Conservation (phyloP, 2,329 filamentous ascomycete species). For the Clarireedia hainanense region DNA sequence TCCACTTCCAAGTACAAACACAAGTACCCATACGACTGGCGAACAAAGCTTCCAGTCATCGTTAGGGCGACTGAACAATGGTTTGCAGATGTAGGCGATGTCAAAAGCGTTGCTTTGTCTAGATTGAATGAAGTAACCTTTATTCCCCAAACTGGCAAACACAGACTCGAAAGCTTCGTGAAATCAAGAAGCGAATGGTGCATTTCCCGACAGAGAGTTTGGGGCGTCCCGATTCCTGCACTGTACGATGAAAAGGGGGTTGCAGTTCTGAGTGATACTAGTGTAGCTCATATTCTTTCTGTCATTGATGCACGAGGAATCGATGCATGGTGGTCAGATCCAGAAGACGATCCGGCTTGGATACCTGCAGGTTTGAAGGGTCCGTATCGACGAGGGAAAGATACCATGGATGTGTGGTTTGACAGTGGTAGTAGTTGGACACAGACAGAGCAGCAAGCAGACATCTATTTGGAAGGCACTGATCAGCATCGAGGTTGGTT, state of each 20-base stretch:
- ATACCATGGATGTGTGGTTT: conserved; percentile 99
- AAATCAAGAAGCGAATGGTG: conserved; percentile 92
- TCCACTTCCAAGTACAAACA: conserved; percentile 66
- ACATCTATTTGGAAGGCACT: conserved; percentile 88
- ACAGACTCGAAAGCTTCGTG: conserved; percentile 76
- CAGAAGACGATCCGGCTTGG: conserved; percentile 68
- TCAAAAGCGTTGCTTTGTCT: conserved; percentile 65
- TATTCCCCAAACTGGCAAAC: conserved; percentile 65
- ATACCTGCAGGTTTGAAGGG: conserved; percentile 55
- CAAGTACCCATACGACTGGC: conserved; percentile 98
- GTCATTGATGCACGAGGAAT: conserved; percentile 70
- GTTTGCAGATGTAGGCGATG: conserved; percentile 86
- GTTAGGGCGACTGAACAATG: conserved; percentile 91
- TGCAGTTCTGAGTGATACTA: conserved; percentile 70
- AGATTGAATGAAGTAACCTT: conserved; percentile 69
- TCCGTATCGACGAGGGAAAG: conserved; percentile 65
- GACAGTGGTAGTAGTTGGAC: conserved; percentile 95
- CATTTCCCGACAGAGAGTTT: conserved; percentile 89
- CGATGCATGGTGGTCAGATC: conserved; percentile 93
- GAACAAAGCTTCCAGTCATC: conserved; percentile 87
- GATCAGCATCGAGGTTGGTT: conserved; percentile 99
- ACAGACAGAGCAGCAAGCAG: conserved; percentile 50
- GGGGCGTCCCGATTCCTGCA: conserved; percentile 94
- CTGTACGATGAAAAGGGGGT: conserved; percentile 68
- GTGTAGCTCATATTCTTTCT: conserved; percentile 75